Evolutionary conservation across 2,329 filamentous ascomycete genomes (phyloP), one percentile per base, ranked within the genome.

Genomic region (Xylaria sp.): DNA sequence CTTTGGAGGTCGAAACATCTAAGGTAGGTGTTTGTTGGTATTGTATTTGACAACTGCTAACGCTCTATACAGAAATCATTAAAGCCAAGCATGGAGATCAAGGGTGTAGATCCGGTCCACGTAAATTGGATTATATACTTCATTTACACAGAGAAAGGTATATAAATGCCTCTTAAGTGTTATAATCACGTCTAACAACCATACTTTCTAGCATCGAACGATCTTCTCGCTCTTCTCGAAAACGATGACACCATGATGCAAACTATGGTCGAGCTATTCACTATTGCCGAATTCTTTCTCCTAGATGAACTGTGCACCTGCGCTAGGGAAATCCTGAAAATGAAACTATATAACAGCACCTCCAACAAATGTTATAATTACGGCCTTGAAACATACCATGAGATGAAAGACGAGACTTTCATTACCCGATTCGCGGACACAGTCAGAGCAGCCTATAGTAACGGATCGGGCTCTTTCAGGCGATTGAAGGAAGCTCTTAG

Each of bases 141-240:
- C 62, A 68, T 70, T 2, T 68, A 68, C 31, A 70, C 62, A 4
- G 43, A 8, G 6, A 60, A 51, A 9, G 54, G 67, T 69, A 25
- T 28, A 4, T 4, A 3, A 15, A 28, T n/a, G 13, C 6, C 7
- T 10, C 9, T 13, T 13, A 0, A 7, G 6, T 8, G 9, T 41
- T 7, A 36, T 15, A 18, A 56, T 12, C 1, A 7, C 9, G 7
- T 49, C 1, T 3, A 28, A 33, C 62, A 41, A 66, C 31, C n/a
- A 5, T 10, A 28, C 8, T 18, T 3, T 1, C 5, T 9, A 61
- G 64, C n/a, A 13, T 8, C 51, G 0, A 2, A 3, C 10, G 56
- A 51, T 3, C 41, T 62, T 12, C 9, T 15, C 4, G 3, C 2
- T 8, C 41, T 49, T 6, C 28, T 66, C 1, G 3, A 49, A 7